A percentile compares a stretch with the other conserved stretches of the same genome.
phyloP scores from a whole-genome alignment of 2,329 filamentous ascomycete genomes.

The Calonectria naviculata region DNA sequence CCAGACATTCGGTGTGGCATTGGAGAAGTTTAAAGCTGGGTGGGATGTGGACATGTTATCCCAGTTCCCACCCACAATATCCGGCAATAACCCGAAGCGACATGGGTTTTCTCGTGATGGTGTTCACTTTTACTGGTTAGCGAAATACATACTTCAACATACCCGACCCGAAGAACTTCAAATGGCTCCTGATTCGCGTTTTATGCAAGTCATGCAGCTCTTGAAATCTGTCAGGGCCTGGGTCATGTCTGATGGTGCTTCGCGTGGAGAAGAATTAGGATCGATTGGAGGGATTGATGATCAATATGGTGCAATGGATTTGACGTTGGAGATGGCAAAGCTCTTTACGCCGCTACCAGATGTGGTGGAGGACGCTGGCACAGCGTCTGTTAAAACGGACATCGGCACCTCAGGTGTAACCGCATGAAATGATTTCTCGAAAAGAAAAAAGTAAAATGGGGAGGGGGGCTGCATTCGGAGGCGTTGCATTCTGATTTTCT shows the following conservation, averaged over 20 bases:
- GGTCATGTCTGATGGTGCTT: slow-evolving; percentile 72
- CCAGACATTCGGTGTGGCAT: slow-evolving; percentile 63
- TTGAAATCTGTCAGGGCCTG: slow-evolving; percentile 70
- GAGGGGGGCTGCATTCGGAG: slow-evolving; percentile 51
- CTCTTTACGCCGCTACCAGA: slow-evolving; percentile 72
- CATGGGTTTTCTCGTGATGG: slow-evolving; percentile 78
- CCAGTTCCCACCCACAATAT: slow-evolving; percentile 69
- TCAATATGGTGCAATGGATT: slow-evolving; percentile 70
- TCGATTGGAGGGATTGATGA: slow-evolving; percentile 77
- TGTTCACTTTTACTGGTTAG: slow-evolving; percentile 80
- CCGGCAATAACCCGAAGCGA: slow-evolving; percentile 62
- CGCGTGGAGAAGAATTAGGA: slow-evolving; percentile 74
- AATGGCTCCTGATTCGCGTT: slow-evolving; percentile 67
- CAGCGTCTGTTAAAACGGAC: slow-evolving; percentile 55
- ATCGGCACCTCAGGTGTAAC: slow-evolving; percentile 43
- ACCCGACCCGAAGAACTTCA: slow-evolving; percentile 64
- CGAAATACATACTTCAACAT: slow-evolving; percentile 72
- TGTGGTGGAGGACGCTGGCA: slow-evolving; percentile 55
- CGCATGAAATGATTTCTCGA: slow-evolving; percentile 44
- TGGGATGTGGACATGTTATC: slow-evolving; percentile 78
- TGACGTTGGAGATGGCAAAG: slow-evolving; percentile 77
- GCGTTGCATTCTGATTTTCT: slow-evolving; percentile 48
- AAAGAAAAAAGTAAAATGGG: slow-evolving; percentile 44
- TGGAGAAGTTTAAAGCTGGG: slow-evolving; percentile 78
- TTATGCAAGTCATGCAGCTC: slow-evolving; percentile 69